These are phyloP conservation scores for Suaeda aralocaspica DNA, from an alignment of 148 eudicot species.

Conservation along the genomic window DNA sequence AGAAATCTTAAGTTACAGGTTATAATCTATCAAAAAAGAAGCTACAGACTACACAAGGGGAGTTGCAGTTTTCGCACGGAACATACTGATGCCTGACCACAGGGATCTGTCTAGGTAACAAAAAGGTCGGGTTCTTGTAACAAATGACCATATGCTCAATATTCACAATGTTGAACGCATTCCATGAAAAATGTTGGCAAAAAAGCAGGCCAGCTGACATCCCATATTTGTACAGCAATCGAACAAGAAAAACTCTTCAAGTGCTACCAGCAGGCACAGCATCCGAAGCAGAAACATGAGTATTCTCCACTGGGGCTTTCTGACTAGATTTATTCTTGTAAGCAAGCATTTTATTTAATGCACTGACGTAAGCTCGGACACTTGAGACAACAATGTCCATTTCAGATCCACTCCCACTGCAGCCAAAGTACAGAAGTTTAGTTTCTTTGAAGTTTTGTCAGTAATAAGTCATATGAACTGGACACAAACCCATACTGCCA, in stretches of 20 bases:
- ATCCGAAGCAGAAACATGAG: constrained; percentile 24
- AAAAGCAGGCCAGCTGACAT: not conserved
- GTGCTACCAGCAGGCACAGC: constrained; percentile 21
- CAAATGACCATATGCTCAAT: not conserved
- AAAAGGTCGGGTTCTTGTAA: not conserved
- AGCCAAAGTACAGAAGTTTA: not conserved
- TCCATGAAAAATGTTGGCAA: constrained; percentile 2
- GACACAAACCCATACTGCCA: not conserved
- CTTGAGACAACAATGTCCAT: constrained; percentile 89
- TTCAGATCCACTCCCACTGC: constrained; percentile 89
- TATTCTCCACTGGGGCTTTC: constrained; percentile 22
- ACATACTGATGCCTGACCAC: not conserved
- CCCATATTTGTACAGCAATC: constrained; percentile 17
- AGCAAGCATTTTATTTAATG: constrained; percentile 84
- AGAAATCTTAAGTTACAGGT: not conserved
- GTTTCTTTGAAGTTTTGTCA: too few relatives aligned
- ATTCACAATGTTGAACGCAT: not conserved
- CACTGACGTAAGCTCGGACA: constrained; percentile 82
- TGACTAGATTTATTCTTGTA: constrained; percentile 34
- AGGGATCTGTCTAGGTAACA: not conserved
- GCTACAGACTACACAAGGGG: not conserved
- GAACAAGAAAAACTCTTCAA: not conserved
- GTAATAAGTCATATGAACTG: not conserved
- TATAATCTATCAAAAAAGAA: not conserved
- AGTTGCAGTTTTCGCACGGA: not conserved